Conservation (phyloP, 1,284 basidiomycete genomes). For the Afroboletus lepidellus region DNA sequence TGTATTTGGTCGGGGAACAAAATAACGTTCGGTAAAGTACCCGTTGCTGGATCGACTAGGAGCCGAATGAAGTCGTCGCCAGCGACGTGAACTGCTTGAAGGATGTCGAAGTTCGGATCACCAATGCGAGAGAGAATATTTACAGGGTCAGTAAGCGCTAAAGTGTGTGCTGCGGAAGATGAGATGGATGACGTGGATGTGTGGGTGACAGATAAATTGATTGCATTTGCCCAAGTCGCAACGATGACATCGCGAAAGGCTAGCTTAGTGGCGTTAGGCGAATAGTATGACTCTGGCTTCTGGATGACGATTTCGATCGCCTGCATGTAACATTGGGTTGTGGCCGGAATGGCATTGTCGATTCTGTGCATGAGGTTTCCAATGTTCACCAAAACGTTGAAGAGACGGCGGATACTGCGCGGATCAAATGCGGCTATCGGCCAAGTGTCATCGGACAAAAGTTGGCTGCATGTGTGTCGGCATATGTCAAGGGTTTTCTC, state of each 20-base stretch:
- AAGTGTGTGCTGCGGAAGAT: constrained; percentile 15
- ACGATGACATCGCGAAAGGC: constrained; percentile 38
- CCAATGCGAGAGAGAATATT: constrained; percentile 26
- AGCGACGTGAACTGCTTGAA: constrained; percentile 37
- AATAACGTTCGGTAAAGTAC: constrained; percentile 44
- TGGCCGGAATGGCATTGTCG: constrained; percentile 32
- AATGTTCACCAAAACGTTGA: constrained; percentile 37
- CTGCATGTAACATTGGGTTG: constrained; percentile 35
- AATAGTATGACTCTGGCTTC: constrained; percentile 23
- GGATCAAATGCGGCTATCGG: constrained; percentile 25
- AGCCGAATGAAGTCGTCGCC: constrained; percentile 34
- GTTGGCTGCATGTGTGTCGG: constrained; percentile 33
- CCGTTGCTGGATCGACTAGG: constrained; percentile 35
- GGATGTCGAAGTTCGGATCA: constrained; percentile 31
- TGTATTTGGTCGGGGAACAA: constrained; percentile 44
- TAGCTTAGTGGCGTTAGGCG: constrained; percentile 18
- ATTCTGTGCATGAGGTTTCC: constrained; percentile 38
- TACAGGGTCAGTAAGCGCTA: constrained; percentile 19
- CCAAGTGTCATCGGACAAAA: constrained; percentile 29
- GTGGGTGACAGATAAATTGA: constrained; percentile 26
- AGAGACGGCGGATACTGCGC: constrained; percentile 30
- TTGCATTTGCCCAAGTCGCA: constrained; percentile 34
- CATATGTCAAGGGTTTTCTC: constrained; percentile 33
- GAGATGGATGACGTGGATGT: constrained; percentile 21
- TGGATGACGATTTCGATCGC: constrained; percentile 38